phyloP scores from a whole-genome alignment of 140 eudicot genomes.

The Erigeron philadelphicus region DNA sequence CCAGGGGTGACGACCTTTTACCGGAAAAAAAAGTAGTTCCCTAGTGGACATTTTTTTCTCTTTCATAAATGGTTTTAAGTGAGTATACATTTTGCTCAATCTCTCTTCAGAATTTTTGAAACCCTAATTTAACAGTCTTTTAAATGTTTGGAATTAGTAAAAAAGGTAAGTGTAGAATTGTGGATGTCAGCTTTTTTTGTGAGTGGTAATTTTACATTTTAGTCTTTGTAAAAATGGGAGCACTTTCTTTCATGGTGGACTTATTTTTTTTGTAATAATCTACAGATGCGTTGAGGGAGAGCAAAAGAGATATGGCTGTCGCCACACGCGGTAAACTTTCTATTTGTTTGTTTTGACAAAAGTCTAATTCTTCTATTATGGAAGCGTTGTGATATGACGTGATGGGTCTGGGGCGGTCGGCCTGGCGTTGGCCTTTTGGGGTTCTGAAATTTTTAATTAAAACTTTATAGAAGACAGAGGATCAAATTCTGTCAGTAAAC shows the following conservation, averaged over 20 bases:
- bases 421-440: no score
- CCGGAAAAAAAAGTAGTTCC: no score
- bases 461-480: background rate
- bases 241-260: background rate
- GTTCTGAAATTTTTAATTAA: background rate
- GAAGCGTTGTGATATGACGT: no score
- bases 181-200: background rate
- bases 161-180: background rate
- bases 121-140: no score
- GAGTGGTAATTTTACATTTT: no score
- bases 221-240: no score
- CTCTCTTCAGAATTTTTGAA: no score
- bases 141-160: background rate
- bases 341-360: background rate
- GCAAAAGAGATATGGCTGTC: slow-evolving; percentile 83
- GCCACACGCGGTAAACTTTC: slow-evolving; percentile 43
- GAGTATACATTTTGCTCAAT: no score
- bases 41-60: no score
- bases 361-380: background rate
- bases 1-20: no score
- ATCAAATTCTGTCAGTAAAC: background rate
- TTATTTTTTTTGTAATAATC: slow-evolving; percentile 7
- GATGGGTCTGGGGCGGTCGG: no score
- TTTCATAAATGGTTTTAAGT: no score
- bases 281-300: slow-evolving; percentile 71